Percentiles rank a stretch among this genome's conserved stretches.
Conservation (phyloP, 2,329 filamentous ascomycete genomes). For the Calonectria leucothoes region DNA sequence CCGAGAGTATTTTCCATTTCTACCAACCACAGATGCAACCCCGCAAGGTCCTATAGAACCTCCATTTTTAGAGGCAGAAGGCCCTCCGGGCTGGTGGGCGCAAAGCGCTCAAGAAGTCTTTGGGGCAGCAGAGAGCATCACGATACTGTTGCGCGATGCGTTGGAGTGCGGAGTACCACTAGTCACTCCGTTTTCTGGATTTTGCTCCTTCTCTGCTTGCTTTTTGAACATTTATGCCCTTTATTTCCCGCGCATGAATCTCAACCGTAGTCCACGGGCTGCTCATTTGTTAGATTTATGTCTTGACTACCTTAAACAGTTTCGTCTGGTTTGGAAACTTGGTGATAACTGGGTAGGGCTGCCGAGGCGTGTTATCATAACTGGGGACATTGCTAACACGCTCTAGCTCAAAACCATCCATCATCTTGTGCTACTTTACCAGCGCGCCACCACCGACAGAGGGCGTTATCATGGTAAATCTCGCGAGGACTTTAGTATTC, state of each 20-base stretch:
- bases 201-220: conserved; percentile 55
- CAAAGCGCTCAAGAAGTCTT: conserved; percentile 50
- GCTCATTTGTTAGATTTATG: not conserved
- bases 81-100: conserved; percentile 52
- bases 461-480: conserved; percentile 39
- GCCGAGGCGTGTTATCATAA: not conserved
- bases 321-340: conserved; percentile 8
- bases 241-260: conserved; percentile 53
- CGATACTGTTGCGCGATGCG: conserved; percentile 47
- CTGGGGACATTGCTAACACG: not conserved
- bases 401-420: conserved; percentile 9
- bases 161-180: conserved; percentile 48
- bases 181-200: conserved; percentile 53
- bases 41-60: conserved; percentile 52
- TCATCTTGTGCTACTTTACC: not conserved
- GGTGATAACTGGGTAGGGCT: conserved; percentile 1
- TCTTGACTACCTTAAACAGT: not conserved
- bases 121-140: conserved; percentile 46
- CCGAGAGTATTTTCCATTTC: conserved; percentile 55
- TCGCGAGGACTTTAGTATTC: conserved; percentile 42
- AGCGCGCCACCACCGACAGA: conserved; percentile 21
- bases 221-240: conserved; percentile 53
- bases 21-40: conserved; percentile 47
- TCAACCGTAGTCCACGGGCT: conserved; percentile 41
- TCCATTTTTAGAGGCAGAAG: conserved; percentile 48